Percentiles rank a stretch among this genome's conserved stretches.
Conservation (phyloP, 345 rosid species). For the Erucastrum elatum region DNA sequence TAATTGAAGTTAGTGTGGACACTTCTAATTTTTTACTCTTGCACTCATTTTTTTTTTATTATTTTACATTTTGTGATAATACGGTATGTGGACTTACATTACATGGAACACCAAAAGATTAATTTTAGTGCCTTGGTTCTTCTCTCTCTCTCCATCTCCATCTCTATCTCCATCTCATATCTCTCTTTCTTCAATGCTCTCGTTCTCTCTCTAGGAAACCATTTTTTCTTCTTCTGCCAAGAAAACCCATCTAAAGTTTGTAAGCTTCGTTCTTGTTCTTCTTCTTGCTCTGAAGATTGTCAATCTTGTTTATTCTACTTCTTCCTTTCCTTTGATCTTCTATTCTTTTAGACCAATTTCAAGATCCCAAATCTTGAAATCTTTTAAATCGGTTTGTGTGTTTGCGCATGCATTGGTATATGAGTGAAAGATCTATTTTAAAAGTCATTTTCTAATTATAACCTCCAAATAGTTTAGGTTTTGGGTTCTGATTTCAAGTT, state of each 20-base stretch:
- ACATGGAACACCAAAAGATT: constrained; percentile 26
- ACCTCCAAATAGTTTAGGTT: neutral
- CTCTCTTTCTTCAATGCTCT: neutral
- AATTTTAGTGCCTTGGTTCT: constrained; percentile 23
- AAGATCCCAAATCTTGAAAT: constrained; percentile 34
- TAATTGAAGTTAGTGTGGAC: constrained; percentile 35
- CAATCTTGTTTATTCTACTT: neutral
- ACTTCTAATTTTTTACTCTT: neutral
- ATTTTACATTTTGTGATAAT: constrained; percentile 34
- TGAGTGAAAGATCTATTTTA: neutral
- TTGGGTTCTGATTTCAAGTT: neutral
- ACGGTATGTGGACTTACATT: constrained; percentile 42
- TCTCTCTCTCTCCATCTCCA: neutral
- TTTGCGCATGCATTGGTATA: neutral
- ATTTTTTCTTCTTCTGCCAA: neutral
- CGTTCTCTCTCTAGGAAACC: neutral
- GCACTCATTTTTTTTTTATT: neutral
- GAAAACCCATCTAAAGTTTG: neutral
- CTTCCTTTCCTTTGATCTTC: neutral
- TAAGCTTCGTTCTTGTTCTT: neutral
- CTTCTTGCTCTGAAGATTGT: neutral
- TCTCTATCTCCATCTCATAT: no score
- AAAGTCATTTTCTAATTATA: neutral
- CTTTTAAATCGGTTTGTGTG: constrained; percentile 19
- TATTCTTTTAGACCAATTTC: neutral